A percentile compares a stretch with the other conserved stretches of the same genome.
Evolutionary conservation across 2,329 filamentous ascomycete species (phyloP).

Genomic region (Septoria petroselini): DNA sequence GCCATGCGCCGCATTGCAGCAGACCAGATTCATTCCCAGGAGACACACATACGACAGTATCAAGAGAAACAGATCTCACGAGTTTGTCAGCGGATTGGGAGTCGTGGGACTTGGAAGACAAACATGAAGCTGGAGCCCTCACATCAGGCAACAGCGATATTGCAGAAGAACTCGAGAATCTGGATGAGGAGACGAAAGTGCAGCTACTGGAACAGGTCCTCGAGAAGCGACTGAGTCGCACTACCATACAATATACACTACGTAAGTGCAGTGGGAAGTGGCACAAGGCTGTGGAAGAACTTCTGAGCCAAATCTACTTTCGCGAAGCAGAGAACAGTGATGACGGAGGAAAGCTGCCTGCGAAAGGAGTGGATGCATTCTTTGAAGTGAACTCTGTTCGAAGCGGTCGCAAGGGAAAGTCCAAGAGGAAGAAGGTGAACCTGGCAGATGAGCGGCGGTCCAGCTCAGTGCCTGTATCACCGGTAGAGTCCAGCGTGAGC

Average conservation of each 20-base stretch:
- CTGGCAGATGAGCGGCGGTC: conserved; percentile 30
- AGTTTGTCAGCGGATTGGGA: conserved; percentile 50
- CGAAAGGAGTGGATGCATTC: conserved; percentile 82
- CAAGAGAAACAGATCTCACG: conserved; percentile 51
- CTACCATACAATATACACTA: conserved; percentile 65
- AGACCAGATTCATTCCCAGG: conserved; percentile 39
- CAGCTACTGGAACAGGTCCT: conserved; percentile 67
- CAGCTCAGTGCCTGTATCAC: conserved; percentile 31
- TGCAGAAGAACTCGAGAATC: conserved; percentile 39
- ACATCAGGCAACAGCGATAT: conserved; percentile 26
- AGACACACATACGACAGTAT: conserved; percentile 40
- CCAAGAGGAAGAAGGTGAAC: conserved; percentile 39
- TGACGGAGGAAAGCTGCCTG: conserved; percentile 43
- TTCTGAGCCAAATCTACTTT: conserved; percentile 76
- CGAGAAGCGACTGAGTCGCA: conserved; percentile 58
- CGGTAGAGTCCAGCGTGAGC: conserved; percentile 24
- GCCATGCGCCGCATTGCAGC: conserved; percentile 17
- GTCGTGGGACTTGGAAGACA: conserved; percentile 31
- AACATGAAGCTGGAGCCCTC: conserved; percentile 24
- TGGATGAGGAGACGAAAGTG: conserved; percentile 62
- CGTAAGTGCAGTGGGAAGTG: conserved; percentile 66
- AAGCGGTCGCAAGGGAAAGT: conserved; percentile 47
- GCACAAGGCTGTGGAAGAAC: conserved; percentile 69
- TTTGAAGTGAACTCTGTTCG: conserved; percentile 54
- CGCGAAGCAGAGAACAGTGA: conserved; percentile 60